Evolutionary conservation across 2,329 filamentous ascomycete species (phyloP), one percentile per base, ranked within the genome.

Genomic region (Pestalotiopsis sp.): DNA sequence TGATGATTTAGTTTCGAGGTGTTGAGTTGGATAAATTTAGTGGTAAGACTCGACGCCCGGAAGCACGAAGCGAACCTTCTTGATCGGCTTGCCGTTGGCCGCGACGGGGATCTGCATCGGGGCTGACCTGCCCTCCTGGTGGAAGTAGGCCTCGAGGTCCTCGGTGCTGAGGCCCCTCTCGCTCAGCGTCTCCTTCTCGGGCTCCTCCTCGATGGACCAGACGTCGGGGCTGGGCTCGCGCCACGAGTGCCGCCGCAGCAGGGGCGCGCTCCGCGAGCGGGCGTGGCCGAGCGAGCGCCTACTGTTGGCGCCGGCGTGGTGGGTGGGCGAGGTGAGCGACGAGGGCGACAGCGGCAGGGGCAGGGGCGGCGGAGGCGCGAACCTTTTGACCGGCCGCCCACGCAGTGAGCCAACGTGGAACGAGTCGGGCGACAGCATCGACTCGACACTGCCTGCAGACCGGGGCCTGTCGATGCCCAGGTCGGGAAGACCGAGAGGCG

Each of bases 181-280:
- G 70, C 82, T 83, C 78, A 82, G 77, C 27, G 84, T 76, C 73
- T 87, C 85, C 73, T 86, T 85, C 78, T 88, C 86, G 1, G 84
- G 84, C 78, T 89, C 86, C 75, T 89, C 87, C 77, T 87, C 84
- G 68, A 89, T 89, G 38, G 85, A 85, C 84, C 86, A 89, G 3
- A 89, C 87, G 66, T 89, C 86, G 0, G 86, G 86, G 73, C 87
- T 89, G 6, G 87, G 87, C 77, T 87, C 84, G 49, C 86, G 80
- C 87, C 87, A 89, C 1, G 87, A 81, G 67, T 82, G 81, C 11
- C 81, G 82, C 9, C 84, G 83, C 58, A 83, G 80, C 23, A 81
- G 69, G 74, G 80, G 41, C 76, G 78, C 63, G 74, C 74, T 73
- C 23, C 75, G 73, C 2, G 78, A 73, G 52, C 77, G 73, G 58